Conservation (phyloP, 2,329 filamentous ascomycete genomes). For the Aspergillus proliferans region DNA sequence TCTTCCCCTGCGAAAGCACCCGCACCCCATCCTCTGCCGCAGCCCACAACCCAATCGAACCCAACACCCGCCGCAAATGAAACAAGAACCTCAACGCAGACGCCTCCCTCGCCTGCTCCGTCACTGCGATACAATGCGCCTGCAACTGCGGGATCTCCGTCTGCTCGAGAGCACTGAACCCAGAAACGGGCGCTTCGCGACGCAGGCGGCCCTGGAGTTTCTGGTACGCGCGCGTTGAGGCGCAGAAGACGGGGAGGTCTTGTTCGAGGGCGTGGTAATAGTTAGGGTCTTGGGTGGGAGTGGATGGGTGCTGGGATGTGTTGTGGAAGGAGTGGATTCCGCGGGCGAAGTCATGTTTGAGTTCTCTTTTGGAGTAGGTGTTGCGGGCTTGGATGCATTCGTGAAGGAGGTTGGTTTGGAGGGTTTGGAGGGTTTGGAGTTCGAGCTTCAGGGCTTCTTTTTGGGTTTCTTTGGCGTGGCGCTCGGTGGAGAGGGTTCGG, state of each 20-base stretch:
- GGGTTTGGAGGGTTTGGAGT: slow-evolving; percentile 39
- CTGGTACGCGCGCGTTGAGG: slow-evolving; percentile 58
- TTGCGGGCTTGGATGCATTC: slow-evolving; percentile 7
- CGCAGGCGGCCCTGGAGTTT: slow-evolving; percentile 51
- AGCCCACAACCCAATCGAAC: slow-evolving; percentile 49
- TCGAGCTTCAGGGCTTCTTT: slow-evolving; percentile 17
- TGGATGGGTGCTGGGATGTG: neutral
- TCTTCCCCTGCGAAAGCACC: neutral
- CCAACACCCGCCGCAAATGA: slow-evolving; percentile 45
- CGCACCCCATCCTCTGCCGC: slow-evolving; percentile 10
- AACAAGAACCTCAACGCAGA: slow-evolving; percentile 48
- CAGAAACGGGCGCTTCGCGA: slow-evolving; percentile 47
- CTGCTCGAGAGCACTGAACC: slow-evolving; percentile 48
- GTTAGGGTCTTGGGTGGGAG: slow-evolving; percentile 50
- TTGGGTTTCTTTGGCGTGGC: neutral
- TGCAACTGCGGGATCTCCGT: slow-evolving; percentile 57
- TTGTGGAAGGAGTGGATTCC: slow-evolving; percentile 1
- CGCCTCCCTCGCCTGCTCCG: slow-evolving; percentile 43
- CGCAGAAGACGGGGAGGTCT: slow-evolving; percentile 58
- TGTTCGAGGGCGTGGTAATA: slow-evolving; percentile 53
- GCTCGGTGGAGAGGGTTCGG: neutral
- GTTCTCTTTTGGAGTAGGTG: slow-evolving; percentile 2
- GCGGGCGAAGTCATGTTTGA: slow-evolving; percentile 4
- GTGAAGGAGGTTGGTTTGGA: slow-evolving; percentile 30
- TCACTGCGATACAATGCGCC: slow-evolving; percentile 54